These are phyloP conservation scores for Microstroma glucosiphilum DNA, from an alignment of 1,284 basidiomycete genomes.

Conservation along the genomic window DNA sequence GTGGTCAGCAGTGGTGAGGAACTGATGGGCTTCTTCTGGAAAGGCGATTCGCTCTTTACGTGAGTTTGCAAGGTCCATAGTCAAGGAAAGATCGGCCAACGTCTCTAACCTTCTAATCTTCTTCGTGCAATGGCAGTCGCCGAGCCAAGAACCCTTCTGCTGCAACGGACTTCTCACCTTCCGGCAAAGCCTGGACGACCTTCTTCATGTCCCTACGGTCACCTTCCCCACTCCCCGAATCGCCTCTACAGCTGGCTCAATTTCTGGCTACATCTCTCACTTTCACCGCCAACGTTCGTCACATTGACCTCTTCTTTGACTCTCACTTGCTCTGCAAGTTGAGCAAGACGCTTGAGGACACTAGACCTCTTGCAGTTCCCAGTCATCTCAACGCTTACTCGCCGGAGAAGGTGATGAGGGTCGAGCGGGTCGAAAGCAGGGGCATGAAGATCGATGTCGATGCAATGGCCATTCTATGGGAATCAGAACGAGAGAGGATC, in stretches of 20 bases:
- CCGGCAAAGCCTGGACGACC: conserved; percentile 66
- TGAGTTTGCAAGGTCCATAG: no score
- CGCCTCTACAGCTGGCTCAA: conserved; percentile 73
- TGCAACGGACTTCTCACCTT: conserved; percentile 20
- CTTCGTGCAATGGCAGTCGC: no score
- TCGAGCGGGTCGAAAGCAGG: conserved; percentile 63
- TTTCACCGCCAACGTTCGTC: conserved; percentile 77
- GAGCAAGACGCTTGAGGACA: conserved; percentile 61
- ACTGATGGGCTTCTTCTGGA: conserved; percentile 92
- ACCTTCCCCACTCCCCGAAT: conserved; percentile 69
- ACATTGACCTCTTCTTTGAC: conserved; percentile 61
- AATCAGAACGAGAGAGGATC: conserved; percentile 12
- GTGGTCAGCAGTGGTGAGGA: conserved; percentile 81
- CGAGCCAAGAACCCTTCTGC: conserved; percentile 28
- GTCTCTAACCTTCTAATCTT: no score
- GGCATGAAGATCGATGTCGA: conserved; percentile 74
- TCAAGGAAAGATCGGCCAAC: no score
- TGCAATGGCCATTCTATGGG: conserved; percentile 69
- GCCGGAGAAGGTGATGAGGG: conserved; percentile 62
- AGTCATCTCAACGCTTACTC: conserved; percentile 54
- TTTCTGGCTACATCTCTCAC: conserved; percentile 90
- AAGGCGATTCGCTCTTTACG: conserved; percentile 40
- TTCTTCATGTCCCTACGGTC: conserved; percentile 88
- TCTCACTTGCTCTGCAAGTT: conserved; percentile 69
- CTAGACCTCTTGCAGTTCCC: conserved; percentile 60